A percentile compares a stretch with the other conserved stretches of the same genome.
These are phyloP conservation scores for Amphirosellinia nigrospora DNA, from an alignment of 495 filamentous ascomycete genomes.

Conservation along the genomic window DNA sequence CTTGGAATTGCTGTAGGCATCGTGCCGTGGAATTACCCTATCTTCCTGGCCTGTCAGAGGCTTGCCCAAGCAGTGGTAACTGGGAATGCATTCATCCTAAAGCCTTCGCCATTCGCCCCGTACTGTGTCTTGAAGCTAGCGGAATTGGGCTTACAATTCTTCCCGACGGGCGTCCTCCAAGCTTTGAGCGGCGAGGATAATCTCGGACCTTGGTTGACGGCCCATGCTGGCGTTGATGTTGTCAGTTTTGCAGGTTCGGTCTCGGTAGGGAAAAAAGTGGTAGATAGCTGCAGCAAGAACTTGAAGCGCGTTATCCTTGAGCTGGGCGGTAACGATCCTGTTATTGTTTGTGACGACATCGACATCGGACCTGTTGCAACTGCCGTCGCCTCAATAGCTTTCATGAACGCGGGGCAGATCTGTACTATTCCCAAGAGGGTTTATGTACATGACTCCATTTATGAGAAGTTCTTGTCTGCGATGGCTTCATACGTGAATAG, in stretches of 20 bases:
- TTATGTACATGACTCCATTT: conserved; percentile 64
- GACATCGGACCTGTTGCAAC: conserved; percentile 65
- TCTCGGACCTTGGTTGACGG: conserved; percentile 59
- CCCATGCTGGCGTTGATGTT: conserved; percentile 61
- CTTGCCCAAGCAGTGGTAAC: conserved; percentile 54
- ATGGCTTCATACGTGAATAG: too few relatives aligned
- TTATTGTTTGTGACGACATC: conserved; percentile 64
- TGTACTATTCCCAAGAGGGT: conserved; percentile 66
- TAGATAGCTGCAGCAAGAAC: conserved; percentile 55
- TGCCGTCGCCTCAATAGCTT: conserved; percentile 57
- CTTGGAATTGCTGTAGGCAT: conserved; percentile 54
- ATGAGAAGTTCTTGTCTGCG: too few relatives aligned
- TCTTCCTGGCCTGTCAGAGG: conserved; percentile 53
- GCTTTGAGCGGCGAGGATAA: conserved; percentile 63
- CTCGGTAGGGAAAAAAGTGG: conserved; percentile 60
- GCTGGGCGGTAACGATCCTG: conserved; percentile 65
- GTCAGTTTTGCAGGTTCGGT: conserved; percentile 67
- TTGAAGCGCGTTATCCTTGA: conserved; percentile 66
- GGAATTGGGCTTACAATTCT: conserved; percentile 59
- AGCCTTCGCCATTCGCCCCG: conserved; percentile 62
- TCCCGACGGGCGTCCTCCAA: conserved; percentile 66
- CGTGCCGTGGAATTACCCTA: conserved; percentile 62
- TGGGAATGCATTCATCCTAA: conserved; percentile 60
- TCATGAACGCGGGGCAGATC: conserved; percentile 61
- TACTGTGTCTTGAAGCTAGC: conserved; percentile 65